These are phyloP conservation scores for Debaryomycetaceae sp. DNA, from an alignment of 1,139 yeast species.

Conservation along the genomic window DNA sequence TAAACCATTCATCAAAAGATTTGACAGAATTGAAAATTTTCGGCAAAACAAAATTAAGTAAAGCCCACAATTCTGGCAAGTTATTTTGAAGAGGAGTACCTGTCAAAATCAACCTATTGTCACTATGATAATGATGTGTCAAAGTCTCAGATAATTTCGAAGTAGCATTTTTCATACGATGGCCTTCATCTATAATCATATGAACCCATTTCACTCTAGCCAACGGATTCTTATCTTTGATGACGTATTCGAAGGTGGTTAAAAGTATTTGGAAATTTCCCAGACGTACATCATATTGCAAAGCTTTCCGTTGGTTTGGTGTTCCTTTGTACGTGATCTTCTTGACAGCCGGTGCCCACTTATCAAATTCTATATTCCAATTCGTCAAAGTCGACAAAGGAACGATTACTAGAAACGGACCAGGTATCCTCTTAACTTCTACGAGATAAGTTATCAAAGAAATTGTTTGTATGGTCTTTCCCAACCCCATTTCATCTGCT, in stretches of 20 bases:
- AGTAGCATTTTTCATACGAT: constrained; percentile 78
- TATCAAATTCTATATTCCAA: constrained; percentile 82
- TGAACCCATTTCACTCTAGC: constrained; percentile 75
- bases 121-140: constrained; percentile 69
- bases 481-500: constrained; percentile 98
- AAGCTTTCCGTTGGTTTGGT: constrained; percentile 62
- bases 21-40: constrained; percentile 80
- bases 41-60: constrained; percentile 73
- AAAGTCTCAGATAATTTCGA: constrained; percentile 71
- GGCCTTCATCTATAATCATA: constrained; percentile 89
- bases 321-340: constrained; percentile 74
- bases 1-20: constrained; percentile 87
- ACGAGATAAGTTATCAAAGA: constrained; percentile 86
- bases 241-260: constrained; percentile 77
- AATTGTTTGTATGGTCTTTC: constrained; percentile 94
- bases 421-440: constrained; percentile 68
- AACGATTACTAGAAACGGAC: constrained; percentile 76
- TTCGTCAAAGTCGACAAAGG: constrained; percentile 82
- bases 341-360: constrained; percentile 78
- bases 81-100: constrained; percentile 88
- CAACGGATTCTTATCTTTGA: constrained; percentile 67
- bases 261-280: constrained; percentile 75
- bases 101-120: constrained; percentile 74
- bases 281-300: constrained; percentile 57
- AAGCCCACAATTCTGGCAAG: constrained; percentile 82